phyloP scores from a whole-genome alignment of 129 eudicot species.

The Lonicera japonica region DNA sequence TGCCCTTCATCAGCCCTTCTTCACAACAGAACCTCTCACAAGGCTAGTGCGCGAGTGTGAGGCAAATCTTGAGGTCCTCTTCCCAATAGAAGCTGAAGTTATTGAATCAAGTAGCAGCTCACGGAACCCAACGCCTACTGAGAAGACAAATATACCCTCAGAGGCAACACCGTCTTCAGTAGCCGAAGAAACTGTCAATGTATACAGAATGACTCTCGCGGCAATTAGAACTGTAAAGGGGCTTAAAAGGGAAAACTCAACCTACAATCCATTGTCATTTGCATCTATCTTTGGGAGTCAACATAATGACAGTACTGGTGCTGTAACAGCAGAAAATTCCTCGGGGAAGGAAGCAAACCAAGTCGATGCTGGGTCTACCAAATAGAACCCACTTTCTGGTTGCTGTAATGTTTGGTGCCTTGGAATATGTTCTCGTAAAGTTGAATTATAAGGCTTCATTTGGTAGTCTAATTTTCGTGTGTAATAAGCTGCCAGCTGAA shows the following conservation, averaged over 20 bases:
- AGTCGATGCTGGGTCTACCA: slow-evolving; percentile 20
- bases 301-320: slow-evolving; percentile 58
- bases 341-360: slow-evolving; percentile 28
- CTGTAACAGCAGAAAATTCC: slow-evolving; percentile 65
- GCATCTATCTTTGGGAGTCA: slow-evolving; percentile 64
- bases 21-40: slow-evolving; percentile 82
- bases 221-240: slow-evolving; percentile 84
- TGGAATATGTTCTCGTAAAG: not conserved
- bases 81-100: slow-evolving; percentile 74
- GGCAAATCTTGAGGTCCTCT: slow-evolving; percentile 74
- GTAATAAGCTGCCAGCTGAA: slow-evolving; percentile 4
- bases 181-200: slow-evolving; percentile 54
- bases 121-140: slow-evolving; percentile 6
- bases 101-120: slow-evolving; percentile 35
- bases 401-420: not conserved
- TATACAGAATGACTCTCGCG: slow-evolving; percentile 70
- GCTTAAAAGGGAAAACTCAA: slow-evolving; percentile 77
- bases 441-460: slow-evolving; percentile 2
- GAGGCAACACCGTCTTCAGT: slow-evolving; percentile 23
- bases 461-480: not conserved
- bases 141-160: slow-evolving; percentile 7
- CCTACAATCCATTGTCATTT: slow-evolving; percentile 72
- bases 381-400: not conserved
- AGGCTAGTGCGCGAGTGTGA: slow-evolving; percentile 72
- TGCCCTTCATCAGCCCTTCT: slow-evolving; percentile 80